Percentiles rank a stretch among this genome's conserved stretches.
phyloP scores from a whole-genome alignment of 805 yeast species.

The Sugiyamaella americana region DNA sequence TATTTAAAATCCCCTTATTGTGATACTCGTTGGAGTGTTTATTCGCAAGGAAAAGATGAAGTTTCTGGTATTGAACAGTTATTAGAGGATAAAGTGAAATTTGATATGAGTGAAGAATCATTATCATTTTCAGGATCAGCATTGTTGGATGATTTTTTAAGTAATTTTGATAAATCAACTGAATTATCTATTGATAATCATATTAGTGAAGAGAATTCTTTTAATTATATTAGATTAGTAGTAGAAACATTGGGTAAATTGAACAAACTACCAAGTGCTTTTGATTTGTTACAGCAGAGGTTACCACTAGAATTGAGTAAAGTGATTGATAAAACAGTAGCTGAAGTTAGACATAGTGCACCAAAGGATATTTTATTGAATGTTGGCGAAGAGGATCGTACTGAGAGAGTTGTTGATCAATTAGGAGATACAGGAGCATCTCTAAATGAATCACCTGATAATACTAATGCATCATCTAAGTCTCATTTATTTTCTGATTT shows the following conservation, averaged over 20 bases:
- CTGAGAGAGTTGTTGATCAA: not conserved
- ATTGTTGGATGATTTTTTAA: slow-evolving; percentile 20
- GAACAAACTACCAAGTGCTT: slow-evolving; percentile 53
- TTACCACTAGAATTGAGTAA: slow-evolving; percentile 58
- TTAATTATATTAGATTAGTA: slow-evolving; percentile 46
- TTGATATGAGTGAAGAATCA: slow-evolving; percentile 23
- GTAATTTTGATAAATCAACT: slow-evolving; percentile 10
- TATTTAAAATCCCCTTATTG: slow-evolving; percentile 47
- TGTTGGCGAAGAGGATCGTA: not conserved
- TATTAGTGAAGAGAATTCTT: slow-evolving; percentile 40
- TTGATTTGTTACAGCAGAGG: slow-evolving; percentile 48
- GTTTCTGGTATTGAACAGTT: slow-evolving; percentile 20
- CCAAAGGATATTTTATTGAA: slow-evolving; percentile 27
- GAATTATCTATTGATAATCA: slow-evolving; percentile 13
- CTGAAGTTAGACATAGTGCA: slow-evolving; percentile 57
- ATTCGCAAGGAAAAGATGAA: slow-evolving; percentile 20
- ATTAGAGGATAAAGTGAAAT: slow-evolving; percentile 22
- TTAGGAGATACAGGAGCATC: not conserved
- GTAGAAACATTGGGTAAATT: slow-evolving; percentile 53
- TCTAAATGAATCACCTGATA: not conserved
- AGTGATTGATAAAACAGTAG: slow-evolving; percentile 54
- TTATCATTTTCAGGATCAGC: slow-evolving; percentile 21
- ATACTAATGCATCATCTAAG: not conserved
- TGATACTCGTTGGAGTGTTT: slow-evolving; percentile 26
- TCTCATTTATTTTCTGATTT: slow-evolving; percentile 22